A percentile compares a stretch with the other conserved stretches of the same genome.
Evolutionary conservation across 768 basidiomycete species (phyloP).

Genomic region (Russula dissimulans): DNA sequence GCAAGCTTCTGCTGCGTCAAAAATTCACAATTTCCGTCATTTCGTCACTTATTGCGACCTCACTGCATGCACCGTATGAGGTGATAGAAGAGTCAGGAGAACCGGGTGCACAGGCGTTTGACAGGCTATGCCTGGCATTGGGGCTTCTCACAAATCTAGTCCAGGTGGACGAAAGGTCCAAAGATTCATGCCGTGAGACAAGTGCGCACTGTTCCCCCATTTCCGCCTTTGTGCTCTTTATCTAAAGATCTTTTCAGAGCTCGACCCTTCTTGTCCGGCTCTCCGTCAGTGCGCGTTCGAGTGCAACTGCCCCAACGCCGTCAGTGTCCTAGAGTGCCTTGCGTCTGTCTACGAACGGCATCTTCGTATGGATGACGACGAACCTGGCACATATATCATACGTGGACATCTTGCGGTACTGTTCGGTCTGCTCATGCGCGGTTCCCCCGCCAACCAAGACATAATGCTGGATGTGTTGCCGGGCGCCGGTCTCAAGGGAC

Average conservation of each 20-base stretch:
- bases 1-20: constrained; percentile 39
- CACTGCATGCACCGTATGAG: constrained; percentile 25
- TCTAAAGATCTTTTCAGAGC: constrained; percentile 28
- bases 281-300: constrained; percentile 39
- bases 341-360: constrained; percentile 40
- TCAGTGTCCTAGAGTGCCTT: constrained; percentile 43
- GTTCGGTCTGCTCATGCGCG: constrained; percentile 43
- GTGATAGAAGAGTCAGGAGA: constrained; percentile 21
- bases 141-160: constrained; percentile 72
- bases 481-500: constrained; percentile 27
- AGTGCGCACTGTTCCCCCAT: constrained; percentile 37
- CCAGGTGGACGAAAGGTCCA: constrained; percentile 44
- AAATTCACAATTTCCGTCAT: constrained; percentile 39
- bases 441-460: constrained; percentile 26
- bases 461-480: constrained; percentile 30
- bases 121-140: constrained; percentile 64
- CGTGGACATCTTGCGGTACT: constrained; percentile 70
- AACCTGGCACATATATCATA: constrained; percentile 37
- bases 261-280: constrained; percentile 44
- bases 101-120: constrained; percentile 39
- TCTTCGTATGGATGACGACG: constrained; percentile 23
- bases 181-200: constrained; percentile 36
- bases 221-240: not conserved
- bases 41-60: constrained; percentile 37
- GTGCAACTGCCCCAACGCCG: constrained; percentile 44